Evolutionary conservation across 441 rosid genomes (phyloP), one percentile per base, ranked within the genome.

Genomic region (Populus tomentosa): DNA sequence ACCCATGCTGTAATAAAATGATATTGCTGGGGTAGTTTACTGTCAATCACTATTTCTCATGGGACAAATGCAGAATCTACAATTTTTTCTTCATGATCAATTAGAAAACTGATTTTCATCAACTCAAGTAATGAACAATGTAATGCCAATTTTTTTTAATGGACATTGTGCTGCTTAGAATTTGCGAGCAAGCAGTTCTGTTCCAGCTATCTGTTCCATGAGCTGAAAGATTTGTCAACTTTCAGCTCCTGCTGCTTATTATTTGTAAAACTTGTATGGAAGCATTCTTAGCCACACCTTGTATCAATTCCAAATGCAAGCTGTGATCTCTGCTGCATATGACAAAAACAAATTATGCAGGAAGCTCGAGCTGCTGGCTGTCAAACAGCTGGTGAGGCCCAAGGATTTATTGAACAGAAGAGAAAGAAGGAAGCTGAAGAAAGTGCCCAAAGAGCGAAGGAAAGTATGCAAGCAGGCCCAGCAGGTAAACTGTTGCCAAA

Each of bases 341-440:
- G 11, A 64, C 18, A 42, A 30, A 46, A 30, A 68, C 65, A 69
- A 67, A 56, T 66, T 33, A 6, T 84, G 83, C 89, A 96, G 99
- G 97, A 90, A 81, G 98, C 98, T 79, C 91, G 92, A 80, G 89
- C 89, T 79, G 91, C 92, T 80, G 95, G 98, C 78, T 94, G 90
- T 79, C 84, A 74, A 74, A 91, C 90, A 63, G 77, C 88, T 65
- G 85, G 87, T 16, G 94, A 91, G 81, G 91, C 91, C 61, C 90
- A 86, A 69, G 86, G 77, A 75, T 95, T 85, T 73, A 75, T 92
- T 16, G 91, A 91, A 77, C 84, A 85, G 74, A 92, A 90, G 87
- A 88, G 85, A 76, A 88, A 84, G 85, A 91, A 87, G 83, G 97
- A 88, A 86, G 88, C 89, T 16, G 94, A 91, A 87, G 92, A 89